phyloP scores from a whole-genome alignment of 108 stramenopile genomes.

The Discostella stelligeroides region DNA sequence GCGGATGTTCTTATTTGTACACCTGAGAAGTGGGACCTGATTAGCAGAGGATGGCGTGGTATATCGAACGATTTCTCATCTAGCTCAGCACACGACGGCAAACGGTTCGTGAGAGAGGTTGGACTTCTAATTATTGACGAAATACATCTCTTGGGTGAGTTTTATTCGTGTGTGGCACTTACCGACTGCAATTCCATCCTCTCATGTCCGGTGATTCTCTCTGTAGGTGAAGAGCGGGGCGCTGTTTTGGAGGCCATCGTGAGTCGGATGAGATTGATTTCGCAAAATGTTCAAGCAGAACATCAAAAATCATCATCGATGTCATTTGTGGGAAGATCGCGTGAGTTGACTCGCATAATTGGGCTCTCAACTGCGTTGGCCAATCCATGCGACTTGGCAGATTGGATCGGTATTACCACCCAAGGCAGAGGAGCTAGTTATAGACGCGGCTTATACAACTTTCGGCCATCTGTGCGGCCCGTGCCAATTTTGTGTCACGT shows the following conservation, averaged over 20 bases:
- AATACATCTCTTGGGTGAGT: slow-evolving; percentile 94
- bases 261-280: slow-evolving; percentile 92
- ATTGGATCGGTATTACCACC: slow-evolving; percentile 96
- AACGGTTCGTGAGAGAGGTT: slow-evolving; percentile 81
- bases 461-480: slow-evolving; percentile 94
- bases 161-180: not conserved
- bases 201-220: not conserved
- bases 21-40: slow-evolving; percentile 99
- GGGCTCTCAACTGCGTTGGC: slow-evolving; percentile 97
- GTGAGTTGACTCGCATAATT: slow-evolving; percentile 79
- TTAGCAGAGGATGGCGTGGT: slow-evolving; percentile 94
- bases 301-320: slow-evolving; percentile 16
- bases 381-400: slow-evolving; percentile 94
- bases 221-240: slow-evolving; percentile 87
- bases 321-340: slow-evolving; percentile 11
- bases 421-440: slow-evolving; percentile 34
- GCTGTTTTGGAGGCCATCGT: slow-evolving; percentile 99
- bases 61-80: slow-evolving; percentile 35
- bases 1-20: slow-evolving; percentile 98
- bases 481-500: slow-evolving; percentile 95
- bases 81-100: slow-evolving; percentile 55
- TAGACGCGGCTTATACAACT: slow-evolving; percentile 91
- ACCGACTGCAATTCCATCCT: not conserved
- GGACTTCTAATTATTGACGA: slow-evolving; percentile 97
- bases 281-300: slow-evolving; percentile 55